A percentile compares a stretch with the other conserved stretches of the same genome.
phyloP scores from a whole-genome alignment of 1,284 basidiomycete species.

The Sanghuangporus sanghuang region DNA sequence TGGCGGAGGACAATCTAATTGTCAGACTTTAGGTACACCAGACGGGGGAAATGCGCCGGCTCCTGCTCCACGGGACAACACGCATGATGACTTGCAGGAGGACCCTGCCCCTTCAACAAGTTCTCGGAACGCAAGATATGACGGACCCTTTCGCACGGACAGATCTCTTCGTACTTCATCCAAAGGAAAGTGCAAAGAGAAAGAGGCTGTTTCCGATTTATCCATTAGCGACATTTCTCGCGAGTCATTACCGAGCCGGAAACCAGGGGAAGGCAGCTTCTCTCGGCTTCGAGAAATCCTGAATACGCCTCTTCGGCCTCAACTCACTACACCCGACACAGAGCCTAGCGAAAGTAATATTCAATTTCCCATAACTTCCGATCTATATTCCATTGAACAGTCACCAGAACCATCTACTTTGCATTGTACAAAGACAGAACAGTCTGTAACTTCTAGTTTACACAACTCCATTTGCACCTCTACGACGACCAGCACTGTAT shows the following conservation, averaged over 20 bases:
- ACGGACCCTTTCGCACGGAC: not conserved
- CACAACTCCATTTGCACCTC: not conserved
- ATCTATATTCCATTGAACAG: not conserved
- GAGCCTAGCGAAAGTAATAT: not conserved
- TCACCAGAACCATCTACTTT: not conserved
- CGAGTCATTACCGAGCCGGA: not conserved
- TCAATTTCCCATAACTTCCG: not conserved
- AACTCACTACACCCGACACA: not conserved
- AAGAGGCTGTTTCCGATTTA: not conserved
- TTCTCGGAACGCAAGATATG: not conserved
- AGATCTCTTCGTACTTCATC: not conserved
- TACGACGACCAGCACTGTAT: not conserved
- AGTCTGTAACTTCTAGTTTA: not conserved
- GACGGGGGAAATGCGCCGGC: not conserved
- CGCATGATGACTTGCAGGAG: not conserved
- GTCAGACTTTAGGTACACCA: not conserved
- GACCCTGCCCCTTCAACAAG: not conserved
- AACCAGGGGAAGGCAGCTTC: not conserved
- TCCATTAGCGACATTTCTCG: not conserved
- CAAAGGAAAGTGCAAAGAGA: not conserved
- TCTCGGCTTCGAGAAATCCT: not conserved
- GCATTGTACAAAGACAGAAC: not conserved
- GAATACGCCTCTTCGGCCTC: not conserved
- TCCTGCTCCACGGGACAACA: not conserved
- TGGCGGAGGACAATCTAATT: not conserved